Base-by-base conservation (phyloP, 441 rosid genomes). In the Brassica balearica region DNA sequence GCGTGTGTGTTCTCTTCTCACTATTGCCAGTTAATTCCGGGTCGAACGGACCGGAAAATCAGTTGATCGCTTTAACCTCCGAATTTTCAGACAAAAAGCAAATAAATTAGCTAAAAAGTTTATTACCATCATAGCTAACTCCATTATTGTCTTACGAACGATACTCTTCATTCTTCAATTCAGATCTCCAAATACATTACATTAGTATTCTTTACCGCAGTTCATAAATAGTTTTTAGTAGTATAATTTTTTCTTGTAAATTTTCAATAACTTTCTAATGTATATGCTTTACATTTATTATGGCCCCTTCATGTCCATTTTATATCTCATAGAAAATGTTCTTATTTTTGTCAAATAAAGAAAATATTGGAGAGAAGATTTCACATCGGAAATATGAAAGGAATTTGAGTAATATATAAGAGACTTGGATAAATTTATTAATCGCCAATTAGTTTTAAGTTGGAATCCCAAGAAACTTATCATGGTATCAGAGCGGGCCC, bases 1-100 rank as follows among this genome's bases (percentile, higher is more conserved):
- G 29, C 62, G 59, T 53, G 71, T 41, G 51, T 74, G 78, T 64
- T 69, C 27, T 25, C 5, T 25, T 25, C 67, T 23, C 68, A 53
- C 38, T 74, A 65, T 70, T 62, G 74, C 71, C 67, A 73, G 43
- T 79, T 68, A 79, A 74, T 69, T 69, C 64, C 82, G 79, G 76
- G 62, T 27, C 38, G 72, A 56, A 1, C 68, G 43, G 79, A 80
- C 82, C 79, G 79, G 55, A 69, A 73, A 69, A 38, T 74, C 75
- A 73, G 82, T 79, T 79, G 8, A 41, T 69, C 63, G 6, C 75
- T 74, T 74, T 55, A 80, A 69, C 68, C 64, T 65, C 75, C 72
- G 32, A 75, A 14, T 74, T 74, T 80, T 56, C 78, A 27, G 75
- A 41, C 20, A 69, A 14, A 65, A 48, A 7, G 5, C 19, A 62